A percentile compares a stretch with the other conserved stretches of the same genome.
Conservation (phyloP, 2,329 filamentous ascomycete genomes). For the Tolypocladium ovalisporum region DNA sequence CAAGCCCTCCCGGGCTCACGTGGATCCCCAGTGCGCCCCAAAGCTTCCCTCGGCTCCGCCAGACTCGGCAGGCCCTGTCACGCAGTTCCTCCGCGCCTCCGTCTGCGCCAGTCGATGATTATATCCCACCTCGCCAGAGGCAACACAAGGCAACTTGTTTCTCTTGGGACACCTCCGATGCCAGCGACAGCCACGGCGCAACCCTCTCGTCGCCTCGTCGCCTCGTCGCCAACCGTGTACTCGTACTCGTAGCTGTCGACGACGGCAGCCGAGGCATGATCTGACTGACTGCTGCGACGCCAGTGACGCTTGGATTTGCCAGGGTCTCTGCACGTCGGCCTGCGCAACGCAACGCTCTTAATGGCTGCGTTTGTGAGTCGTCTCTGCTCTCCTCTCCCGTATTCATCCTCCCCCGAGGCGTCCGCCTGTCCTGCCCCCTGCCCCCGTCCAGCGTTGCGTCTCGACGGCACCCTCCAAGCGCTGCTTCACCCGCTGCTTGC, state of each 20-base stretch:
- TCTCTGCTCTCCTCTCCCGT: neutral
- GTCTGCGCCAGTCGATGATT: neutral
- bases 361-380: conserved; percentile 25
- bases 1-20: neutral
- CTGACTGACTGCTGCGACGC: neutral
- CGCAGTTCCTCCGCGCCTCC: neutral
- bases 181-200: neutral
- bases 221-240: neutral
- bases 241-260: neutral
- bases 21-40: neutral
- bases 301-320: neutral
- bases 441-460: neutral
- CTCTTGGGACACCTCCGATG: neutral
- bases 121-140: neutral
- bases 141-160: neutral
- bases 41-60: neutral
- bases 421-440: rapidly evolving
- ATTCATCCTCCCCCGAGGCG: neutral
- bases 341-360: conserved; percentile 11
- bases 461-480: neutral
- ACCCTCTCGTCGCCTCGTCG: neutral
- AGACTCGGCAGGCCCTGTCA: neutral
- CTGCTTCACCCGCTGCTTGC: neutral
- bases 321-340: neutral
- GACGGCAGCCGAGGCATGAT: neutral